Conservation (phyloP, 2,329 filamentous ascomycete genomes). For the Aspergillus flavus region DNA sequence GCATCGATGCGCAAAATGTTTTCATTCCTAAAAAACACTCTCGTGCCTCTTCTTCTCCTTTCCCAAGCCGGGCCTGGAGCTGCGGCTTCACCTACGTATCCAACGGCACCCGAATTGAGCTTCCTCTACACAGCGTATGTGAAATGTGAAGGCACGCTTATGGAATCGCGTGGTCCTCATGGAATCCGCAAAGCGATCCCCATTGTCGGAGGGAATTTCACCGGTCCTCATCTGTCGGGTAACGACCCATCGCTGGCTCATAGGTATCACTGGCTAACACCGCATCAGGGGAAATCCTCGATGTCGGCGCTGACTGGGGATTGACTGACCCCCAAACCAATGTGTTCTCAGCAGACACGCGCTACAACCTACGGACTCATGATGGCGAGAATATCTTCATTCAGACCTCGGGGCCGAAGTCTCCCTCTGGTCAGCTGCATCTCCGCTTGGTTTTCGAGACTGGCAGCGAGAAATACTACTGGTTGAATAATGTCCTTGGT, state of each 20-base stretch:
- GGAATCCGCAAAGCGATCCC: constrained; percentile 28
- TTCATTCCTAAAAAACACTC: neutral
- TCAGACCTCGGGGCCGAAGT: constrained; percentile 24
- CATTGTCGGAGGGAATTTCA: constrained; percentile 33
- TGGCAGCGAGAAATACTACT: constrained; percentile 28
- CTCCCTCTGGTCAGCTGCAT: constrained; percentile 25
- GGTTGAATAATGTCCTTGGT: constrained; percentile 33
- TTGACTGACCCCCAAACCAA: constrained; percentile 24
- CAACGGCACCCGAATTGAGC: constrained; percentile 20
- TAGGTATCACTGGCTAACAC: no score
- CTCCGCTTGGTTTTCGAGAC: constrained; percentile 28
- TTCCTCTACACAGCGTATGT: constrained; percentile 30
- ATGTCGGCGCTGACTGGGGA: constrained; percentile 32
- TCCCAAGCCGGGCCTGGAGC: neutral
- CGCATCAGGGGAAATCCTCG: constrained; percentile 22
- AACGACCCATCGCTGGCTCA: neutral
- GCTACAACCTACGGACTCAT: constrained; percentile 30
- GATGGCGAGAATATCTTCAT: constrained; percentile 29
- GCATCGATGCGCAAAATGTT: neutral
- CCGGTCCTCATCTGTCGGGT: constrained; percentile 26
- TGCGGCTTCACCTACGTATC: neutral
- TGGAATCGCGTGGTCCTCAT: constrained; percentile 20
- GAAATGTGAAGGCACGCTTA: constrained; percentile 23
- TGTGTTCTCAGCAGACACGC: constrained; percentile 31
- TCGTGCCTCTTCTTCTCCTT: neutral